Conservation (phyloP, 1,284 basidiomycete species). For the Rugosomyces carneus region DNA sequence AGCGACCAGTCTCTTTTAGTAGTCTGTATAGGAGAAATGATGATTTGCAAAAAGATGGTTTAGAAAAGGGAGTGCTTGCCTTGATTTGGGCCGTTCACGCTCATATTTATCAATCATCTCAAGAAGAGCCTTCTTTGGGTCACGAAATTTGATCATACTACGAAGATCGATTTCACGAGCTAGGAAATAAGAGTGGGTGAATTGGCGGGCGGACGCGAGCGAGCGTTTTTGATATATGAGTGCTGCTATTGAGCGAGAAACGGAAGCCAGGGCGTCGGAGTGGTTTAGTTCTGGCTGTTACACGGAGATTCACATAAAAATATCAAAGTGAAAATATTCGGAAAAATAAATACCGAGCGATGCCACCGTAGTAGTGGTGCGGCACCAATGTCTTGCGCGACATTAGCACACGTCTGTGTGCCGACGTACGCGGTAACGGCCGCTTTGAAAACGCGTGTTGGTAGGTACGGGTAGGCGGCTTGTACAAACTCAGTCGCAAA, state of each 20-base stretch:
- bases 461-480: constrained; percentile 84
- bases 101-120: constrained; percentile 76
- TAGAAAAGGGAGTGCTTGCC: constrained; percentile 37
- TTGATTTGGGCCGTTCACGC: constrained; percentile 67
- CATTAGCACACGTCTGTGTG: constrained; percentile 72
- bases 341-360: constrained; percentile 44
- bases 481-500: constrained; percentile 87
- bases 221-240: constrained; percentile 76
- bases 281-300: constrained; percentile 50
- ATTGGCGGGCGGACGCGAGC: constrained; percentile 71
- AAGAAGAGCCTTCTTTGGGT: constrained; percentile 77
- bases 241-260: constrained; percentile 72
- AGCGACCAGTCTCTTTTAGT: constrained; percentile 88
- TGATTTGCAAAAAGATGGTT: not conserved
- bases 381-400: constrained; percentile 81
- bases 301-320: constrained; percentile 37
- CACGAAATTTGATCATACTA: constrained; percentile 82
- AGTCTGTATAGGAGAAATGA: constrained; percentile 44
- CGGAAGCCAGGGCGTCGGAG: constrained; percentile 69
- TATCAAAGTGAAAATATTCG: constrained; percentile 8
- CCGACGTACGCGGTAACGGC: constrained; percentile 91
- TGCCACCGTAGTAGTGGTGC: constrained; percentile 66
- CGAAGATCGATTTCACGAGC: constrained; percentile 78
- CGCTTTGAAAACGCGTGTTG: constrained; percentile 84
- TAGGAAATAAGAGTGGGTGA: constrained; percentile 84